Evolutionary conservation across 164 flowering plant genomes (phyloP).

Genomic region (Platanus orientalis): DNA sequence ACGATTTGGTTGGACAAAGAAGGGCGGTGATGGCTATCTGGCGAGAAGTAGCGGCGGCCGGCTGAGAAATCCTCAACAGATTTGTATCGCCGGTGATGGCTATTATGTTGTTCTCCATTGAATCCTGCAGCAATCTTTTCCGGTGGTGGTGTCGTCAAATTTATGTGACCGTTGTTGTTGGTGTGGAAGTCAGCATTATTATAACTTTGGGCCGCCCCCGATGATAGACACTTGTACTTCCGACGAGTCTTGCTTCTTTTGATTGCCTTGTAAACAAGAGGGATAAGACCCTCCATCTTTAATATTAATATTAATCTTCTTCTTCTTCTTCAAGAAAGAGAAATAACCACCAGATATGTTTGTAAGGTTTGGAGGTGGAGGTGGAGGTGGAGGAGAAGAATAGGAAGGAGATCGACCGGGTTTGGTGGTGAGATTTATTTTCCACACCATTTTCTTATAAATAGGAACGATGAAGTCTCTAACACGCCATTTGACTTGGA

Average conservation of each 20-base stretch:
- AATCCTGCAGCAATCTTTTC: neutral
- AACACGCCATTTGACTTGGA: too few relatives aligned
- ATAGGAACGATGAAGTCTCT: neutral
- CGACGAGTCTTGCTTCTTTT: slow-evolving; percentile 28
- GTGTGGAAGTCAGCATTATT: slow-evolving; percentile 21
- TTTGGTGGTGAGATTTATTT: neutral
- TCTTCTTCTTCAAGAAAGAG: neutral
- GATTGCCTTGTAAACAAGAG: slow-evolving; percentile 31
- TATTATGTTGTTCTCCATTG: too few relatives aligned
- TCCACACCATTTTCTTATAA: neutral
- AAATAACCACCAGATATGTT: neutral
- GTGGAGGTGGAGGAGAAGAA: too few relatives aligned
- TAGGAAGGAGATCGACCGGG: too few relatives aligned
- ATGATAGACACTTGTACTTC: slow-evolving; percentile 29
- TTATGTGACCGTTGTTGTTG: neutral
- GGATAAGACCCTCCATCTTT: slow-evolving; percentile 39
- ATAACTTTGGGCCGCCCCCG: slow-evolving; percentile 3
- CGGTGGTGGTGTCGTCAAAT: neutral
- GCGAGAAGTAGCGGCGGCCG: too few relatives aligned
- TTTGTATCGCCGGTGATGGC: neutral
- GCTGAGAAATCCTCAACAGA: neutral
- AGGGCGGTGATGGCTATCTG: too few relatives aligned
- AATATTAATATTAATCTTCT: neutral
- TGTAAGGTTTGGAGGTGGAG: too few relatives aligned
- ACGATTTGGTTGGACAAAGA: too few relatives aligned